Evolutionary conservation across 768 basidiomycete species (phyloP).

Genomic region (Panaeolus cyanescens): DNA sequence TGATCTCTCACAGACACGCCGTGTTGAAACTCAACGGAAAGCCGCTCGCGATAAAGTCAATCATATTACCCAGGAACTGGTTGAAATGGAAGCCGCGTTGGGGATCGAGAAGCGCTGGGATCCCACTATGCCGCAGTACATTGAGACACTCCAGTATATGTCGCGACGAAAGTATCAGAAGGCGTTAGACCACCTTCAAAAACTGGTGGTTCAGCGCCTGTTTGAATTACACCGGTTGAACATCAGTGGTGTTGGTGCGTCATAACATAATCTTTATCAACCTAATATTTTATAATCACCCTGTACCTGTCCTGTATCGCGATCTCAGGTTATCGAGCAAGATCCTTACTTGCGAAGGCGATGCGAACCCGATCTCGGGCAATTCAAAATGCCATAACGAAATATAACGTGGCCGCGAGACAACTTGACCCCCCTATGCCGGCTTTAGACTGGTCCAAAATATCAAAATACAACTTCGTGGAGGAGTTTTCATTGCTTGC

Average conservation of each 20-base stretch:
- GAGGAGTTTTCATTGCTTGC: constrained; percentile 34
- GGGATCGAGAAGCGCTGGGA: too few relatives aligned
- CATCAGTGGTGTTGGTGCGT: constrained; percentile 33
- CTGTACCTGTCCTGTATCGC: background rate
- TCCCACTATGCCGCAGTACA: background rate
- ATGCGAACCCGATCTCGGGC: constrained; percentile 29
- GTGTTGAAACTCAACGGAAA: constrained; percentile 4
- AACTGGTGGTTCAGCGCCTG: constrained; percentile 32
- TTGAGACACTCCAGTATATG: constrained; percentile 11
- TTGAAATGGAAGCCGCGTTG: too few relatives aligned
- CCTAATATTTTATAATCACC: constrained; percentile 3
- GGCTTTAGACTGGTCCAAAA: constrained; percentile 19
- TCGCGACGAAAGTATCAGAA: constrained; percentile 9
- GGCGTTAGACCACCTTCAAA: constrained; percentile 32
- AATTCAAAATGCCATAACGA: constrained; percentile 28
- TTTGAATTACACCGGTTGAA: constrained; percentile 42
- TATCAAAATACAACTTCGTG: constrained; percentile 19
- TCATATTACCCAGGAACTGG: too few relatives aligned
- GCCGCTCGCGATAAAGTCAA: too few relatives aligned
- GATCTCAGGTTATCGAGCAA: constrained; percentile 36
- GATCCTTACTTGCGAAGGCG: constrained; percentile 33
- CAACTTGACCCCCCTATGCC: constrained; percentile 15
- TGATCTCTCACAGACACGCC: background rate
- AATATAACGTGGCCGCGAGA: constrained; percentile 31
- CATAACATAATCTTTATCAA: too few relatives aligned